These are phyloP conservation scores for Backusella psychrophila DNA, from an alignment of 192 early-diverging fungal species.

Conservation along the genomic window DNA sequence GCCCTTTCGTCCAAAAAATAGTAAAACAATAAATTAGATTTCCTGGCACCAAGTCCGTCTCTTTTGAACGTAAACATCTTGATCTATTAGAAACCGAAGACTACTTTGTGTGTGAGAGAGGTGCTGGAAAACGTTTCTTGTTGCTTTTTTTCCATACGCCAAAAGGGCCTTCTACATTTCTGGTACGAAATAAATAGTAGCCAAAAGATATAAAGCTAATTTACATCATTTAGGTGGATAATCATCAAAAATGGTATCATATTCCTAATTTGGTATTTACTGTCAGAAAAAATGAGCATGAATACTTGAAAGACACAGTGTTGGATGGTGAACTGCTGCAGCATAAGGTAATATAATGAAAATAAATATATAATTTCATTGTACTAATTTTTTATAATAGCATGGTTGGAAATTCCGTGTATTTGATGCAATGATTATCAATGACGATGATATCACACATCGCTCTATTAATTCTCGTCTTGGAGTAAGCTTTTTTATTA, in stretches of 20 bases:
- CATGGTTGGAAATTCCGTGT: slow-evolving; percentile 48
- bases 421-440: slow-evolving; percentile 63
- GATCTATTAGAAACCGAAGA: slow-evolving; percentile 47
- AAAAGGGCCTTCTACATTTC: slow-evolving; percentile 53
- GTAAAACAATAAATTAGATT: slow-evolving; percentile 36
- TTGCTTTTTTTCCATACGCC: slow-evolving; percentile 43
- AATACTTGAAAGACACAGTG: slow-evolving; percentile 62
- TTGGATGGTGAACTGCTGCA: slow-evolving; percentile 75
- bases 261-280: slow-evolving; percentile 59
- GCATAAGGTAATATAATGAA: slow-evolving; percentile 42
- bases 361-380: background rate
- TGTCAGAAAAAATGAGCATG: slow-evolving; percentile 31
- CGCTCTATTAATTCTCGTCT: slow-evolving; percentile 61
- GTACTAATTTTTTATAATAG: slow-evolving; percentile 11
- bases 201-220: no score
- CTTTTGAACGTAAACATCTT: slow-evolving; percentile 48
- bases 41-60: slow-evolving; percentile 58
- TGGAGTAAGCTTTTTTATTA: slow-evolving; percentile 45
- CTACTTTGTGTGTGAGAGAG: slow-evolving; percentile 61
- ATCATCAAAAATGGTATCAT: slow-evolving; percentile 63
- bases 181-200: slow-evolving; percentile 30
- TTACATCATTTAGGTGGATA: slow-evolving; percentile 52
- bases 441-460: slow-evolving; percentile 53
- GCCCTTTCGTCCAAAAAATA: background rate
- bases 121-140: slow-evolving; percentile 45